Evolutionary conservation across 2,329 filamentous ascomycete genomes (phyloP), one percentile per base, ranked within the genome.

Genomic region (Chlorencoelia australis): DNA sequence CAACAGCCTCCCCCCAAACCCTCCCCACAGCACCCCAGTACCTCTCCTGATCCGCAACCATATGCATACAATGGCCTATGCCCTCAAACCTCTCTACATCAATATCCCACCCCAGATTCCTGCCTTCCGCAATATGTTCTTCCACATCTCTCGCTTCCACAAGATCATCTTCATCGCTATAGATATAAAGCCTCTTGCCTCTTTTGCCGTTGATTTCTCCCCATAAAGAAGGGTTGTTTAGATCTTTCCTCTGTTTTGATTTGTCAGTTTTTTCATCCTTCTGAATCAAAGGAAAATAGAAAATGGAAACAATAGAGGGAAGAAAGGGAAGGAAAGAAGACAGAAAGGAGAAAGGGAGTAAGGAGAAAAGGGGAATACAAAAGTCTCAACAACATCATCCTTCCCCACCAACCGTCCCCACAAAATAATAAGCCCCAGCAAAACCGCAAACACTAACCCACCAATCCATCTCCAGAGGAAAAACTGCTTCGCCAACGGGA

Each of bases 111-210:
- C 51, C 52, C 34, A 27, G 21, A 17, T 7, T 34, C 34, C 29
- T 38, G 5, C 49, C 53, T 6, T 54, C 51, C 2, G 35, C 43
- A 5, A 34, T 41, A 46, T 56, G 52, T 14, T 50, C 42, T 29
- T 53, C 52, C 1, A 56, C 50, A 40, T 46, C 37, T 18, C 35
- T 20, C 49, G 40, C 48, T 7, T 31, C 34, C n/a, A 54, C 50
- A 43, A 53, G 48, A 3, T 39, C 33, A 39, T 54, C 53, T 19
- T 30, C 39, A 10, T 39, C 36, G 26, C 51, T 50, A 21, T 52
- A 56, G 5, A 56, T 30, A 47, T 56, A 56, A 16, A 45, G 7
- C 15, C 53, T 40, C 10, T 37, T 41, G 13, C 43, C 41, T 14
- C 42, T 31, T 5, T 29, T 24, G 10, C 32, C 31, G 29, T 53